Evolutionary conservation across 2,329 filamentous ascomycete genomes (phyloP).

Genomic region (Alternaria incomplexa): DNA sequence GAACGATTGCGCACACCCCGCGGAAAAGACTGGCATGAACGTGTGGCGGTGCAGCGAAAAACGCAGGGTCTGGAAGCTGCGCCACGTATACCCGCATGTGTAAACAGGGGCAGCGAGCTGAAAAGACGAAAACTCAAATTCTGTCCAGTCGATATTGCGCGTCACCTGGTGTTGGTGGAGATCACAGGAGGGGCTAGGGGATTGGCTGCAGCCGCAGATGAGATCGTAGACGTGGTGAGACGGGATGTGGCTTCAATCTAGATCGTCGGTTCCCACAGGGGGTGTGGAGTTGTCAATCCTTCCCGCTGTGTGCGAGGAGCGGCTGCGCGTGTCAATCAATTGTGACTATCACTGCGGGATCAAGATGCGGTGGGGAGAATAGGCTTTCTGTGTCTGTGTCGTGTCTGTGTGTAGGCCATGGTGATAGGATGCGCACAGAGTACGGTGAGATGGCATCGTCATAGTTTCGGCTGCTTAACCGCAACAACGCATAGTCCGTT

Average conservation of each 20-base stretch:
- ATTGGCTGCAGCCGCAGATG: slow-evolving; percentile 13
- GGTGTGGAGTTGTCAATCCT: slow-evolving; percentile 6
- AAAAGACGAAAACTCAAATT: slow-evolving; percentile 11
- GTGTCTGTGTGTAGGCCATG: neutral
- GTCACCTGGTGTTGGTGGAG: slow-evolving; percentile 8
- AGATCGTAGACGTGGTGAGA: slow-evolving; percentile 7
- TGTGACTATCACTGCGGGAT: neutral
- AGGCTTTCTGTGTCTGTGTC: neutral
- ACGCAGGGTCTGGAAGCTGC: neutral
- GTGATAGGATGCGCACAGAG: neutral
- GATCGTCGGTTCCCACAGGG: slow-evolving; percentile 13
- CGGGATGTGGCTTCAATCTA: slow-evolving; percentile 21
- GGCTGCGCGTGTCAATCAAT: slow-evolving; percentile 7
- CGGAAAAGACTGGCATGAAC: neutral
- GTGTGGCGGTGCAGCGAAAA: slow-evolving; percentile 4
- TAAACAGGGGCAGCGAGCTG: slow-evolving; percentile 26
- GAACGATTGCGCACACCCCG: neutral
- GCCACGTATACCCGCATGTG: slow-evolving; percentile 16
- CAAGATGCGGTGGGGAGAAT: neutral
- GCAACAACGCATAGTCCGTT: slow-evolving; percentile 3
- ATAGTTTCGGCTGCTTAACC: neutral
- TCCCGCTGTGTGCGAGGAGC: slow-evolving; percentile 1
- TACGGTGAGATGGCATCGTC: neutral
- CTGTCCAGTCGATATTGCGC: neutral
- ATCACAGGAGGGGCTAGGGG: slow-evolving; percentile 7